phyloP scores from a whole-genome alignment of 192 early-diverging fungal species.

The Backusella westeae region DNA sequence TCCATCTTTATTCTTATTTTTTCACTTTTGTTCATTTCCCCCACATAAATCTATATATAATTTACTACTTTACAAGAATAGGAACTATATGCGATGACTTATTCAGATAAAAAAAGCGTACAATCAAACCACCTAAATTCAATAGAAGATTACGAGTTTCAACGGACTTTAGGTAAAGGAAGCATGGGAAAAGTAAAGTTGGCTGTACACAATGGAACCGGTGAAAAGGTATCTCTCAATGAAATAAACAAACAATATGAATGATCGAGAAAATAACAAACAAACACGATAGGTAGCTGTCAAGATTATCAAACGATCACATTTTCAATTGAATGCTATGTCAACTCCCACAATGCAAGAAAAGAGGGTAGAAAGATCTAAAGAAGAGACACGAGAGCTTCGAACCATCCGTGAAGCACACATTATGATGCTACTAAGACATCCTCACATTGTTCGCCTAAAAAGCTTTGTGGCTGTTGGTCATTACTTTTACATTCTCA shows the following conservation, averaged over 20 bases:
- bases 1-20: neutral
- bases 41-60: neutral
- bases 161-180: constrained; percentile 89
- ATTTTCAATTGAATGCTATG: constrained; percentile 16
- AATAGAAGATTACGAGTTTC: constrained; percentile 29
- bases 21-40: neutral
- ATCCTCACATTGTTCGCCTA: constrained; percentile 83
- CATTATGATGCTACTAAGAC: constrained; percentile 76
- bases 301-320: constrained; percentile 57
- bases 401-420: constrained; percentile 69
- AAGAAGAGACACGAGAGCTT: constrained; percentile 55
- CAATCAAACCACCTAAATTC: neutral
- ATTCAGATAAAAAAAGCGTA: neutral
- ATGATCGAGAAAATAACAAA: neutral
- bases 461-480: constrained; percentile 65
- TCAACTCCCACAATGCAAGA: constrained; percentile 17
- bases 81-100: neutral
- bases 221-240: constrained; percentile 64
- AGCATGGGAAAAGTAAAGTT: constrained; percentile 98
- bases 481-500: constrained; percentile 72
- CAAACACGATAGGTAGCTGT: constrained; percentile 46
- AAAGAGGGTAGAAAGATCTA: constrained; percentile 22
- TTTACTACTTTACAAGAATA: neutral
- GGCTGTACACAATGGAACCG: constrained; percentile 59
- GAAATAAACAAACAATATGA: neutral